Conservation (phyloP, 257 asterid genomes). For the Salvia hispanica region DNA sequence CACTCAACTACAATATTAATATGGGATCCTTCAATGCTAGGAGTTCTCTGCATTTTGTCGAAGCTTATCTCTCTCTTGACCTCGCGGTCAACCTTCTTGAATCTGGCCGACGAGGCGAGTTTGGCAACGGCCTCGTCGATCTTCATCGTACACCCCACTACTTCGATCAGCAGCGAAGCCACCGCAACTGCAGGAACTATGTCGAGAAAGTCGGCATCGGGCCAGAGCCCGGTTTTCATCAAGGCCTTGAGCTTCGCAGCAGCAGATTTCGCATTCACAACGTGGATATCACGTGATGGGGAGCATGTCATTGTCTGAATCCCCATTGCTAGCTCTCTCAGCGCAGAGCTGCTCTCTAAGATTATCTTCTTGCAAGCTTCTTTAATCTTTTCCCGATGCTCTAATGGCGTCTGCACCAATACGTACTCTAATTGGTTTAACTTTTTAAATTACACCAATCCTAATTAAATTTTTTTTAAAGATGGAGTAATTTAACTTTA, state of each 20-base stretch:
- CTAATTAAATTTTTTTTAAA: no score
- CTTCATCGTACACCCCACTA: slow-evolving; percentile 46
- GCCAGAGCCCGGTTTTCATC: slow-evolving; percentile 37
- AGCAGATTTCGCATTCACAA: slow-evolving; percentile 39
- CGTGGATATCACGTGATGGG: slow-evolving; percentile 20
- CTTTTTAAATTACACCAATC: no score
- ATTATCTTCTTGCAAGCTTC: slow-evolving; percentile 49
- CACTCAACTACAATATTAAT: slow-evolving; percentile 4
- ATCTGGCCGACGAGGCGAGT: slow-evolving; percentile 47
- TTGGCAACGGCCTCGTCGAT: slow-evolving; percentile 50
- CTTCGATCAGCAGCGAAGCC: slow-evolving; percentile 48
- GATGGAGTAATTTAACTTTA: not conserved
- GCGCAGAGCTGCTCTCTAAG: slow-evolving; percentile 45
- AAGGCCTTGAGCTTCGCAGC: slow-evolving; percentile 38
- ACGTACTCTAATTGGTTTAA: no score
- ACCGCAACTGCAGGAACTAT: slow-evolving; percentile 42
- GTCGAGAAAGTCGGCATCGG: slow-evolving; percentile 32
- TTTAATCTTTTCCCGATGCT: slow-evolving; percentile 36
- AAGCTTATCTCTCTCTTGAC: not conserved
- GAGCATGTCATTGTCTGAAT: slow-evolving; percentile 48
- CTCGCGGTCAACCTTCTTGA: slow-evolving; percentile 41
- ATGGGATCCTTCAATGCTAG: not conserved
- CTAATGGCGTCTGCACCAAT: slow-evolving; percentile 39
- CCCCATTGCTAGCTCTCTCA: slow-evolving; percentile 47
- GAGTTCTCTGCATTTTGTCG: not conserved